Percentiles rank a stretch among this genome's conserved stretches.
These are phyloP conservation scores for Sordariomycetes sp. DNA, from an alignment of 2,329 filamentous ascomycete genomes.

Conservation along the genomic window DNA sequence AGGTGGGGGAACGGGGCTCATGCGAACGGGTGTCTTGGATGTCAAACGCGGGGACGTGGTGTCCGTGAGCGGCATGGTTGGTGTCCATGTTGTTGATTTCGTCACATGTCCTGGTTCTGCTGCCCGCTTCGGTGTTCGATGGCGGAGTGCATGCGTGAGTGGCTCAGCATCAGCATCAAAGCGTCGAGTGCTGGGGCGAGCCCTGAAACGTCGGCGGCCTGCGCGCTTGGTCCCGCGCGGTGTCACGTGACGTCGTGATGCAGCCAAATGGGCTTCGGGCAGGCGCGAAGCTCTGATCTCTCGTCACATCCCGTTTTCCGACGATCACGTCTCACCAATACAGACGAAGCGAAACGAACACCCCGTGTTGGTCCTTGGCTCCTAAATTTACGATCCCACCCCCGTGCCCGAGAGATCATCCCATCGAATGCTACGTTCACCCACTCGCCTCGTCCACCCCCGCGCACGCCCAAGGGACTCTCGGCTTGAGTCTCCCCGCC, in stretches of 20 bases:
- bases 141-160: not conserved
- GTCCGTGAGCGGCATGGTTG: constrained; percentile 47
- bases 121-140: not conserved
- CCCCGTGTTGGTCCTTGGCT: too few relatives aligned
- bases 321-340: not conserved
- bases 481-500: not conserved
- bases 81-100: constrained; percentile 30
- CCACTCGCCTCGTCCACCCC: not conserved
- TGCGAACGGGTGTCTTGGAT: constrained; percentile 39
- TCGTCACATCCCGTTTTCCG: not conserved
- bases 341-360: not conserved
- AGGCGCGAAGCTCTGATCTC: not conserved
- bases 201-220: constrained; percentile 5
- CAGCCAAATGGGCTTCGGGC: not conserved
- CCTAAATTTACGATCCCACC: too few relatives aligned
- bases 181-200: not conserved
- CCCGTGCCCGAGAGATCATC: too few relatives aligned
- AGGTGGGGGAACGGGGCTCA: constrained; percentile 3
- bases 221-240: not conserved
- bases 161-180: not conserved
- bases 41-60: constrained; percentile 52
- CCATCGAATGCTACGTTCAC: too few relatives aligned
- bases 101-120: not conserved
- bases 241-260: constrained; percentile 1
- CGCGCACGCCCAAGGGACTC: not conserved